Conservation (phyloP, 2,329 filamentous ascomycete genomes). For the Botryosphaeria agaves region DNA sequence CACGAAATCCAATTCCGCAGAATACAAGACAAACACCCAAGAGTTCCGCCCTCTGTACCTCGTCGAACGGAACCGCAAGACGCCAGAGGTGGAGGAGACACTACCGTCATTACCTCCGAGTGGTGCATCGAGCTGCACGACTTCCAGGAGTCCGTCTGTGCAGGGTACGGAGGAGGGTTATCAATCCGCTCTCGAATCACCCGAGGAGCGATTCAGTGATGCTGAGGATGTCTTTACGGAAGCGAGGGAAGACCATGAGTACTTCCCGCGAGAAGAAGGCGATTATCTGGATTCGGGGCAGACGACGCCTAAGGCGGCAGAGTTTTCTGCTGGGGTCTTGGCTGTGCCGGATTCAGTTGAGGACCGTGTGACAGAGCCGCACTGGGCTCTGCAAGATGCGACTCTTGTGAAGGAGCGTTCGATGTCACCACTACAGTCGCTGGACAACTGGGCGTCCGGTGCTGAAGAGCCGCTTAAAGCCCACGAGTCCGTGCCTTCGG, state of each 20-base stretch:
- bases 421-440: too few relatives aligned
- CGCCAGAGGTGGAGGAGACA: slow-evolving; percentile 19
- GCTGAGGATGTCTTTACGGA: slow-evolving; percentile 8
- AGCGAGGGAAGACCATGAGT: too few relatives aligned
- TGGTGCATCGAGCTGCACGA: slow-evolving; percentile 26
- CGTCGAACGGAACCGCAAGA: slow-evolving; percentile 45
- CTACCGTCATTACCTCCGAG: slow-evolving; percentile 35
- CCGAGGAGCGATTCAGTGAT: slow-evolving; percentile 10
- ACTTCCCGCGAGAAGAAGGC: slow-evolving; percentile 14
- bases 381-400: too few relatives aligned
- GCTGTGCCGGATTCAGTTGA: neutral
- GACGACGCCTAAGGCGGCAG: slow-evolving; percentile 48
- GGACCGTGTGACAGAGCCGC: too few relatives aligned
- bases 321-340: slow-evolving; percentile 23
- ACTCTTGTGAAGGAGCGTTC: too few relatives aligned
- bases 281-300: slow-evolving; percentile 45
- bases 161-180: slow-evolving; percentile 23
- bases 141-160: slow-evolving; percentile 20
- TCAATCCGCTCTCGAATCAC: slow-evolving; percentile 24
- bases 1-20: slow-evolving; percentile 29
- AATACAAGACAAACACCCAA: slow-evolving; percentile 36
- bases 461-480: too few relatives aligned
- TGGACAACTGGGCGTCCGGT: too few relatives aligned
- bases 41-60: slow-evolving; percentile 74
- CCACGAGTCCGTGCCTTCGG: too few relatives aligned